These are phyloP conservation scores for Pseudomonodictys pantanalensis DNA, from an alignment of 495 filamentous ascomycete species.

Conservation along the genomic window DNA sequence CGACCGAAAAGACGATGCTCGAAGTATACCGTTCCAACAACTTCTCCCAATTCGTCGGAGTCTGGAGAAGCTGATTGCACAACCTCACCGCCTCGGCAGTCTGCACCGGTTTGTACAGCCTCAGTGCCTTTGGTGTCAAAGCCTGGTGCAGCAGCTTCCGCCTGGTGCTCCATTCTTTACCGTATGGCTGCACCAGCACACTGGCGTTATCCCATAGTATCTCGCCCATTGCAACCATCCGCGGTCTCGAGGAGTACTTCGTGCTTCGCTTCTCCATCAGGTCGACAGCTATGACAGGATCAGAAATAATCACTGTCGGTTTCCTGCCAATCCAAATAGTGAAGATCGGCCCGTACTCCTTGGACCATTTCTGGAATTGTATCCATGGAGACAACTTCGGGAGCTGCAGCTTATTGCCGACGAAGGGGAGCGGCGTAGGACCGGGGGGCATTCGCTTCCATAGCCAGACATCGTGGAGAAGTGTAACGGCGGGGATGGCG, in stretches of 20 bases:
- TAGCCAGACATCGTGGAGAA: constrained; percentile 28
- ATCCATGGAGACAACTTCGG: constrained; percentile 57
- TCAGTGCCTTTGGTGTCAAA: constrained; percentile 46
- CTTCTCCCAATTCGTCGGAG: constrained; percentile 52
- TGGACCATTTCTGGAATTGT: constrained; percentile 55
- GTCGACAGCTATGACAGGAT: constrained; percentile 59
- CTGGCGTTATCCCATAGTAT: constrained; percentile 48
- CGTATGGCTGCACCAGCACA: constrained; percentile 51
- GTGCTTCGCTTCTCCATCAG: constrained; percentile 54
- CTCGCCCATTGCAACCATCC: constrained; percentile 57
- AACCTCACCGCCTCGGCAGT: constrained; percentile 43
- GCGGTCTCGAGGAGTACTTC: constrained; percentile 54
- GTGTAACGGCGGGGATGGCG: constrained; percentile 18
- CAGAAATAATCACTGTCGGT: constrained; percentile 62
- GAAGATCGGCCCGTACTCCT: constrained; percentile 56
- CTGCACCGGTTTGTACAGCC: constrained; percentile 50
- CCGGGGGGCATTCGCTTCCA: constrained; percentile 50
- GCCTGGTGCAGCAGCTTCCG: constrained; percentile 46
- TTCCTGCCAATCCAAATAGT: constrained; percentile 62
- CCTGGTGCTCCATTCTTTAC: constrained; percentile 46
- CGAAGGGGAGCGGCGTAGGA: constrained; percentile 52
- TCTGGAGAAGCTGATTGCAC: constrained; percentile 37
- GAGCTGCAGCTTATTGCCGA: constrained; percentile 57
- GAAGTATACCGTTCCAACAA: constrained; percentile 64
- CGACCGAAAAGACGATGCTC: constrained; percentile 62